Evolutionary conservation across 345 rosid genomes (phyloP), one percentile per base, ranked within the genome.

Genomic region (Eucalyptus polyanthemos): DNA sequence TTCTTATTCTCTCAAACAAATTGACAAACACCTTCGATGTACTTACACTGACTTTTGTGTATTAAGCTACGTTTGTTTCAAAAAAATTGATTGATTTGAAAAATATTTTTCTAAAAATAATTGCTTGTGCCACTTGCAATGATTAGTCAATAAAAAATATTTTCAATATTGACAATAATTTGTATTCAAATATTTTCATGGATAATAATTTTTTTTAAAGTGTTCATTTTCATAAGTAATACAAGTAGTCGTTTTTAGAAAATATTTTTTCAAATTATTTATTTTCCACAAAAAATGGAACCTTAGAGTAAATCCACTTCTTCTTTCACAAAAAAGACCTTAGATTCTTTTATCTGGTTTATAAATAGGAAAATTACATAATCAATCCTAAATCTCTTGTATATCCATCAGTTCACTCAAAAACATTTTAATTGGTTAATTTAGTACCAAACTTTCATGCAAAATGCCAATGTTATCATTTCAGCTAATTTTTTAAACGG

Each of bases 401-500:
- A 34, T 17, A 21, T 9, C 0, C 24, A 7, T 4, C 1, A 2
- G 5, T 69, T 31, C 9, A 69, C 0, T 15, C 6, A 31, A 31
- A 53, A 53, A 53, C 5, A 2, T 53, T 53, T 0, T 53, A 53
- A 0, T 0, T 2, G 0, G 0, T 53, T 53, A 53, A 53, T 8
- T 3, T 53, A 21, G 2, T 8, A 53, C 58, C 58, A 53, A 53
- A 21, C 1, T 53, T 3, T 53, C 1, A 2, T 53, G 25, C 25
- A 53, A 53, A 53, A 53, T 53, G 58, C 24, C 58, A 8, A 21
- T 53, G 25, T 1, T 53, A 4, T 4, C 11, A 31, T 67, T 67
- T 16, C 1, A 0, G 3, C 15, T 16, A 6, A 8, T 34, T 34
- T 9, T 9, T 9, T 19, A 6, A 6, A 3, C 0, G 4, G 5